Evolutionary conservation across 2,329 filamentous ascomycete genomes (phyloP).

Genomic region (Sphaerostilbella broomeana): DNA sequence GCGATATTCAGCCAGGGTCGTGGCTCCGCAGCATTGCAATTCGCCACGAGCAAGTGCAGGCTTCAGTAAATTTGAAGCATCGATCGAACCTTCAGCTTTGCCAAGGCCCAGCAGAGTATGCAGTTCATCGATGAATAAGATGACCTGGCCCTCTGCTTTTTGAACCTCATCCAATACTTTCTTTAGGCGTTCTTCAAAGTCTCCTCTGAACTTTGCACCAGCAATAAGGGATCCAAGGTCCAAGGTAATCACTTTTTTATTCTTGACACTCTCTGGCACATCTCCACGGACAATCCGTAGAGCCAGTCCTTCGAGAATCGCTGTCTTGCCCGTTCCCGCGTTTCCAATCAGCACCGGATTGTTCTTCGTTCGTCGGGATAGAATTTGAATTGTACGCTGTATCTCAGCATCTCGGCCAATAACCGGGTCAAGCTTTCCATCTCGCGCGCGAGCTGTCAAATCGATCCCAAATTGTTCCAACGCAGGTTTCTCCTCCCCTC

Average conservation of each 20-base stretch:
- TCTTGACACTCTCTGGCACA: slow-evolving; percentile 91
- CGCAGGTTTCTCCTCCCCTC: slow-evolving; percentile 70
- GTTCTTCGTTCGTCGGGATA: slow-evolving; percentile 91
- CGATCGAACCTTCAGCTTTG: slow-evolving; percentile 92
- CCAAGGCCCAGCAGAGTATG: slow-evolving; percentile 88
- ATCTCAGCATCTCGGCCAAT: slow-evolving; percentile 91
- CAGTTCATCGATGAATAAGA: slow-evolving; percentile 91
- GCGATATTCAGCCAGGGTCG: slow-evolving; percentile 86
- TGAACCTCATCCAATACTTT: slow-evolving; percentile 86
- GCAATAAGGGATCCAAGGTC: slow-evolving; percentile 92
- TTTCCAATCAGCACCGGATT: slow-evolving; percentile 91
- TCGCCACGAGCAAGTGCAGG: slow-evolving; percentile 89
- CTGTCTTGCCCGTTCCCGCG: slow-evolving; percentile 89
- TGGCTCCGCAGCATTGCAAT: slow-evolving; percentile 91
- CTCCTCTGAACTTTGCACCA: slow-evolving; percentile 89
- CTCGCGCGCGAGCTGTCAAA: slow-evolving; percentile 74
- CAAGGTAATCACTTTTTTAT: slow-evolving; percentile 80
- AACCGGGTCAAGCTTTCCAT: slow-evolving; percentile 90
- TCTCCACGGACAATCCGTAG: slow-evolving; percentile 86
- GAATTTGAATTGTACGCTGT: slow-evolving; percentile 86
- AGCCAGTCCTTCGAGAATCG: slow-evolving; percentile 83
- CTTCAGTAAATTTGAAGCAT: slow-evolving; percentile 91
- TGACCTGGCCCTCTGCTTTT: slow-evolving; percentile 80
- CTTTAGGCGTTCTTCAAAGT: slow-evolving; percentile 93
- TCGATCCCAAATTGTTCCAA: slow-evolving; percentile 89